Evolutionary conservation across 495 filamentous ascomycete genomes (phyloP).

Genomic region (Podospora pseudoanserina): DNA sequence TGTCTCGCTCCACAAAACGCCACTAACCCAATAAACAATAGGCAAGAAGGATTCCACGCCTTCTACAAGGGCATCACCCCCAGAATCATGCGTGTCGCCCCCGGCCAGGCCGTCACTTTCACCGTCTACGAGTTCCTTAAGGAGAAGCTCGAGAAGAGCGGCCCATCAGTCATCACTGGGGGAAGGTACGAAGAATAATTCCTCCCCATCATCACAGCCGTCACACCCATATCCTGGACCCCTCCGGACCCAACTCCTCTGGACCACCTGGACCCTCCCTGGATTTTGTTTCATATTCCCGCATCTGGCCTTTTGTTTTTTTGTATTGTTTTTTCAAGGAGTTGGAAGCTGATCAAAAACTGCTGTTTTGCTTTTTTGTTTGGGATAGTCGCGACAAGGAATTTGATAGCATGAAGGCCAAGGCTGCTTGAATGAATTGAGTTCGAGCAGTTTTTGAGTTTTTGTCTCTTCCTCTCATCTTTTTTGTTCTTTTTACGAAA

Average conservation of each 20-base stretch:
- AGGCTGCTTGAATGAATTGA: conserved; percentile 1
- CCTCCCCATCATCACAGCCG: background rate
- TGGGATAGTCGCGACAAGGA: conserved; percentile 11
- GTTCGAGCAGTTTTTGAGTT: background rate
- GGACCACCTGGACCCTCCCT: background rate
- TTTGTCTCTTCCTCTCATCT: background rate
- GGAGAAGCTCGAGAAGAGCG: conserved; percentile 72
- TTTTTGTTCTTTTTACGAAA: background rate
- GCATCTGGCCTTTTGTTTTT: background rate
- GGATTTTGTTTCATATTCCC: background rate
- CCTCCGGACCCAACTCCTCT: background rate
- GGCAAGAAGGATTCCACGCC: conserved; percentile 81
- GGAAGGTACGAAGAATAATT: conserved; percentile 68
- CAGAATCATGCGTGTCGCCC: conserved; percentile 93
- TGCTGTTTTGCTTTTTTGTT: conserved; percentile 4
- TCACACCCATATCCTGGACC: background rate
- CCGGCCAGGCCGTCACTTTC: conserved; percentile 96
- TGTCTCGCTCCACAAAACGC: background rate
- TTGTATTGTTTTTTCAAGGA: background rate
- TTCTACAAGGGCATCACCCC: conserved; percentile 99
- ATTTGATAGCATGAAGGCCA: conserved; percentile 24
- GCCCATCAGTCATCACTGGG: conserved; percentile 60
- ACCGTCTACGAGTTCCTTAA: conserved; percentile 93
- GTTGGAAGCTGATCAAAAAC: conserved; percentile 14
- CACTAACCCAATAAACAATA: conserved; percentile 21